Base-by-base conservation (phyloP, 140 eudicot species). In the Erigeron philadelphicus region DNA sequence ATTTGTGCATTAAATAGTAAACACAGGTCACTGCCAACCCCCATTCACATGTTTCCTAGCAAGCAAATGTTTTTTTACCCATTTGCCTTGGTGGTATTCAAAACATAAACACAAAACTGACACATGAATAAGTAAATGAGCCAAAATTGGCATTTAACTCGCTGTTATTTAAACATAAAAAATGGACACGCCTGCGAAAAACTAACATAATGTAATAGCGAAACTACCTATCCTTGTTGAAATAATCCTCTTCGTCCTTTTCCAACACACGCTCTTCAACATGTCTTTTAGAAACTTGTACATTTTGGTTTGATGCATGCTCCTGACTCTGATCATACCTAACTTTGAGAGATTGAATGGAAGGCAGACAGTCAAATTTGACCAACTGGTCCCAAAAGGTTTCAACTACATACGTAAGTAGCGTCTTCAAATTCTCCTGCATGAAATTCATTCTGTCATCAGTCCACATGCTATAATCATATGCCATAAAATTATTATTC, bases 191-290 rank as follows among this genome's bases (percentile, higher is more conserved):
- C 8, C 42, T 11, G 19, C 6, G 16, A 64, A 8, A 23, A 2
- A 11, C 17, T 31, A 44, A 43, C 3, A 68, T 17, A 41, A 21
- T 11, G 7, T 19, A 67, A 42, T 25, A 49, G 58, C 16, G 46
- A 64, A 25, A 21, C 35, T 65, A 89, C 99, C 99, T 93, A 57
- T 89, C 93, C 73, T 83, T 95, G 41, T 89, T 94, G 70, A 94
- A 94, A 75, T 94, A 94, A 35, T 89, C 97, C 72, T 89, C 99
- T 77, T 94, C 99, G 77, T 94, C 99, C 73, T 94, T 94, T 84
- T 89, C 97, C 81, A 87, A 67, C 50, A 85, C 97, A 43, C 97
- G 97, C 40, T 89, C 97, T 49, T 94, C 97, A 53, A 82, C 74
- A 46, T 91, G 85, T 78, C 83, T 89, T 81, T 95, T 82, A 40